Conservation (phyloP, 1,284 basidiomycete genomes). For the Exobasidium cylindrosporum region DNA sequence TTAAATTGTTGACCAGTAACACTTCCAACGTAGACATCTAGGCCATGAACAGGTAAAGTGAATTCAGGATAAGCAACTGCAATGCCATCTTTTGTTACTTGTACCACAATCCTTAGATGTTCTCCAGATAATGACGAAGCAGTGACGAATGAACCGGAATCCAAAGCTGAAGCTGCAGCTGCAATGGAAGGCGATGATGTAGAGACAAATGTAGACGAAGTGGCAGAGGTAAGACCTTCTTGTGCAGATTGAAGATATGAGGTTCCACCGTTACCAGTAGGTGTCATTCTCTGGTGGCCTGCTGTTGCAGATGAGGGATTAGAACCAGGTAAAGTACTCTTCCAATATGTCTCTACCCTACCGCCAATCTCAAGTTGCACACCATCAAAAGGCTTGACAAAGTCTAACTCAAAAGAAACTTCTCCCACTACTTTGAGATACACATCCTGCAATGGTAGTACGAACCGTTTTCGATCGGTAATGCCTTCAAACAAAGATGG, state of each 20-base stretch:
- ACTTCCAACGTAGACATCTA: conserved; percentile 78
- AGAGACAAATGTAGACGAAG: conserved; percentile 8
- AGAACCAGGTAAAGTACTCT: conserved; percentile 48
- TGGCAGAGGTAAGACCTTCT: conserved; percentile 12
- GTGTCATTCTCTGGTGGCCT: conserved; percentile 35
- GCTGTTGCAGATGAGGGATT: conserved; percentile 18
- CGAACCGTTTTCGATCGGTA: conserved; percentile 45
- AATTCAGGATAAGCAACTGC: conserved; percentile 76
- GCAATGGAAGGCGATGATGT: not conserved
- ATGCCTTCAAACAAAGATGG: conserved; percentile 67
- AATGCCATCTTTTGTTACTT: conserved; percentile 84
- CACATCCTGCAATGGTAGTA: conserved; percentile 78
- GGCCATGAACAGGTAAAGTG: conserved; percentile 68
- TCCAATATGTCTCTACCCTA: conserved; percentile 59
- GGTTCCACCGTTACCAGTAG: conserved; percentile 16
- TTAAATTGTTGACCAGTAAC: conserved; percentile 78
- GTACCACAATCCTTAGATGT: conserved; percentile 80
- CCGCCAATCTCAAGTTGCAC: conserved; percentile 95
- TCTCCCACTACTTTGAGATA: conserved; percentile 92
- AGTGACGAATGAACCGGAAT: conserved; percentile 62
- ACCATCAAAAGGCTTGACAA: conserved; percentile 85
- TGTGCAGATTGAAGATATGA: conserved; percentile 5
- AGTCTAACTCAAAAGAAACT: conserved; percentile 82
- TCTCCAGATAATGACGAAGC: conserved; percentile 82
- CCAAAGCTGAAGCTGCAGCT: conserved; percentile 18